Conservation (phyloP, 2,329 filamentous ascomycete species). For the Ascochyta koolunga region DNA sequence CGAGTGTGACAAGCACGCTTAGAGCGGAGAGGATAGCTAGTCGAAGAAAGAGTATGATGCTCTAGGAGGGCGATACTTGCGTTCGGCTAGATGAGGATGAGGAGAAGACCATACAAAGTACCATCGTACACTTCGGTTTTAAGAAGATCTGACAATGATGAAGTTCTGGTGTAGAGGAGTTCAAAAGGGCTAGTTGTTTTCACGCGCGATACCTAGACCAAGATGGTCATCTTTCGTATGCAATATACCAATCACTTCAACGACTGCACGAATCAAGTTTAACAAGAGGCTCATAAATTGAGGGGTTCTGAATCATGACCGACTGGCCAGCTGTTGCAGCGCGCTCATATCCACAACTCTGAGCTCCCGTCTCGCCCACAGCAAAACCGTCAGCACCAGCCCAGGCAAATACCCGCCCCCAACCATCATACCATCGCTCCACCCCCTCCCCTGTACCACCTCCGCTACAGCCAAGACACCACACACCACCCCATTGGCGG, state of each 20-base stretch:
- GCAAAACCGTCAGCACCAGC: conserved; percentile 64
- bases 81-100: background rate
- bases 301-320: background rate
- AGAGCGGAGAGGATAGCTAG: conserved; percentile 47
- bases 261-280: background rate
- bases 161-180: background rate
- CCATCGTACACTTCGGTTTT: background rate
- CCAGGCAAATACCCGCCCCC: conserved; percentile 50
- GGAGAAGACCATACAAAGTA: background rate
- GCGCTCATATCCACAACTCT: conserved; percentile 72
- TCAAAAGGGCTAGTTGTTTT: background rate
- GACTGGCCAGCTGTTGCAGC: conserved; percentile 58
- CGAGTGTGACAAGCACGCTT: conserved; percentile 26
- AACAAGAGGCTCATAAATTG: background rate
- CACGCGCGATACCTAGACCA: conserved; percentile 11
- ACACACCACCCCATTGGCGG: conserved; percentile 64
- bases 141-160: background rate
- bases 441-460: conserved; percentile 31
- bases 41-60: conserved; percentile 52
- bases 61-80: conserved; percentile 32
- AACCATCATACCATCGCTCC: conserved; percentile 37
- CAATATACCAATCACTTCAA: conserved; percentile 7
- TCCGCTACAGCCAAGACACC: conserved; percentile 55
- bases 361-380: conserved; percentile 70
- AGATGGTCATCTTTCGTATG: conserved; percentile 2